Conservation (phyloP, 495 filamentous ascomycete species). For the Bathelium albidoporum region DNA sequence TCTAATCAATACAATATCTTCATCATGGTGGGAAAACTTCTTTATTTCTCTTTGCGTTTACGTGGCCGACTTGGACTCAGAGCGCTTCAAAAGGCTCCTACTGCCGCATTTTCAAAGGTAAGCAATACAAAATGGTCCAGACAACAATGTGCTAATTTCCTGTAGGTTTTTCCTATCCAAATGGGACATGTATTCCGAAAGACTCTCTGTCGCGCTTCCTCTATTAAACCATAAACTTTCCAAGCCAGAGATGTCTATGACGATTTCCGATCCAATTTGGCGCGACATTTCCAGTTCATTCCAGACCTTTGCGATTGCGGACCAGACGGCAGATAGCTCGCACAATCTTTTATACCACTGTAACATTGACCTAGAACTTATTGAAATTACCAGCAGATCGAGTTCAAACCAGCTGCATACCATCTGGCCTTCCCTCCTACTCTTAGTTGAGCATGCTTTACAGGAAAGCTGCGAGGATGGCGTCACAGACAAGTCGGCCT, state of each 20-base stretch:
- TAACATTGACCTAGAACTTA: neutral
- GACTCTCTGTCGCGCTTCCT: slow-evolving; percentile 16
- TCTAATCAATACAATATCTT: slow-evolving; percentile 49
- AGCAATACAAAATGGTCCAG: slow-evolving; percentile 5
- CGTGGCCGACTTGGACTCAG: slow-evolving; percentile 57
- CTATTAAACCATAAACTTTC: neutral
- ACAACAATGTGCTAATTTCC: neutral
- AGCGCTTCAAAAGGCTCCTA: slow-evolving; percentile 67
- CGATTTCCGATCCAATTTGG: neutral
- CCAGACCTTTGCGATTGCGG: neutral
- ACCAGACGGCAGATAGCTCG: neutral
- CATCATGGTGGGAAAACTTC: slow-evolving; percentile 47
- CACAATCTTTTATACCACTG: neutral
- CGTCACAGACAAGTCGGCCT: neutral
- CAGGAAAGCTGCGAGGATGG: neutral
- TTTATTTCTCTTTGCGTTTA: slow-evolving; percentile 78
- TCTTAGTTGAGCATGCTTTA: neutral
- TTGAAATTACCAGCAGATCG: neutral
- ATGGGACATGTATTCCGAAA: slow-evolving; percentile 11
- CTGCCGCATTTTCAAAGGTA: slow-evolving; percentile 77
- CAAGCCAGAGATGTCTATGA: neutral
- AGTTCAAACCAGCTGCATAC: neutral
- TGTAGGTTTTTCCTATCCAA: slow-evolving; percentile 21
- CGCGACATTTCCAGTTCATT: neutral
- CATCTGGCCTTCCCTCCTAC: neutral